phyloP scores from a whole-genome alignment of 2,329 filamentous ascomycete genomes.

The Apiospora marii region DNA sequence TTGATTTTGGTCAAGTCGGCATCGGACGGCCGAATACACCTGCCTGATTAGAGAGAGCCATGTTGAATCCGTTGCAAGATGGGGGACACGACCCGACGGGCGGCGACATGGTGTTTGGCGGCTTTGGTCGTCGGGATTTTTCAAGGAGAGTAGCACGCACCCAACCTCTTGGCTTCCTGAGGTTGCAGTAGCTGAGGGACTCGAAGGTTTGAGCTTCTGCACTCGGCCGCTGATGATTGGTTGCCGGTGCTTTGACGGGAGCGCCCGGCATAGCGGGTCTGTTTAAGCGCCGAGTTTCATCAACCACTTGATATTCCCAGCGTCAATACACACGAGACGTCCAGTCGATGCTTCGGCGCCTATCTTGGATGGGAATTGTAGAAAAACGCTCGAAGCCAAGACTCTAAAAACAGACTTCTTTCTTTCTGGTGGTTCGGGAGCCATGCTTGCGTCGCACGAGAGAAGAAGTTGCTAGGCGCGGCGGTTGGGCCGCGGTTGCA shows the following conservation, averaged over 20 bases:
- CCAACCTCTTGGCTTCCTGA: neutral
- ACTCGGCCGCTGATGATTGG: constrained; percentile 8
- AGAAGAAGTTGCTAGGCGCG: neutral
- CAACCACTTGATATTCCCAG: constrained; percentile 16
- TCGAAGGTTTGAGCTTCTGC: constrained; percentile 12
- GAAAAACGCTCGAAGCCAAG: neutral
- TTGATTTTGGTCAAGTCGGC: neutral
- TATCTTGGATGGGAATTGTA: neutral
- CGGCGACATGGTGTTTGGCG: neutral
- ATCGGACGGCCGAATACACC: neutral
- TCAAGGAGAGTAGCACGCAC: neutral
- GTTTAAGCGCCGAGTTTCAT: constrained; percentile 24
- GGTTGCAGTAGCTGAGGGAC: constrained; percentile 20
- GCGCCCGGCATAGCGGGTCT: constrained; percentile 13
- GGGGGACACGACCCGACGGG: neutral
- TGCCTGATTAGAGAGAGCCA: neutral
- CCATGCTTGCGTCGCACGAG: neutral
- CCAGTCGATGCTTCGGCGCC: neutral
- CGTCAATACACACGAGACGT: constrained; percentile 8
- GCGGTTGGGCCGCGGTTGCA: neutral
- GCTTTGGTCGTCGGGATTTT: neutral
- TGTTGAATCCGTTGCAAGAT: neutral
- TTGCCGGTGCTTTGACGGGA: constrained; percentile 14
- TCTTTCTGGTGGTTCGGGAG: neutral
- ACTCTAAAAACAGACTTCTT: neutral